phyloP scores from a whole-genome alignment of 2,329 filamentous ascomycete genomes.

The Beauveria asiatica region DNA sequence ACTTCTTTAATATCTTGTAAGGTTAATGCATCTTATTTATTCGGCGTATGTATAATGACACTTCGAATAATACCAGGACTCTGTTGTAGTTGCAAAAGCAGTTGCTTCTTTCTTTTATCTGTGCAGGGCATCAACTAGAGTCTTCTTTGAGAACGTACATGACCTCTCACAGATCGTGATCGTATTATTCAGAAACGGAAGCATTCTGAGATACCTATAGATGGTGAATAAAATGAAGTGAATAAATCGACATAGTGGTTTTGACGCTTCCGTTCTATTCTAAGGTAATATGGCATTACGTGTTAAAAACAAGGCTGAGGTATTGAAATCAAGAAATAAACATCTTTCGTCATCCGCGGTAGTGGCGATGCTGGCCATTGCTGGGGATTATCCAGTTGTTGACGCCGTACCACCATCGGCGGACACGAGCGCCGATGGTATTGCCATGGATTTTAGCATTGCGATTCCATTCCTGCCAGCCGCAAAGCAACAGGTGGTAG shows the following conservation, averaged over 20 bases:
- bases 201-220: neutral
- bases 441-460: slow-evolving; percentile 68
- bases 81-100: too few species aligned
- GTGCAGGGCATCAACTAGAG: too few species aligned
- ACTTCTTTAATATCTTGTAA: neutral
- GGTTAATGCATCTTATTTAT: neutral
- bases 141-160: too few species aligned
- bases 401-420: slow-evolving; percentile 91
- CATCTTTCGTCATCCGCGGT: slow-evolving; percentile 3
- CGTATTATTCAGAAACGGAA: too few species aligned
- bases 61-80: neutral
- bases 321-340: neutral
- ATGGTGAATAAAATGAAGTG: neutral
- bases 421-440: slow-evolving; percentile 64
- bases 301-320: neutral
- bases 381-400: slow-evolving; percentile 75
- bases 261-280: neutral
- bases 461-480: slow-evolving; percentile 87
- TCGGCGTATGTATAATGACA: neutral
- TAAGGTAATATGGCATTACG: neutral
- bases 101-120: too few species aligned
- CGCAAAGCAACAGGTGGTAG: slow-evolving; percentile 78
- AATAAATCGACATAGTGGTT: neutral
- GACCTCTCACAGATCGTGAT: too few species aligned
- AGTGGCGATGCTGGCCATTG: slow-evolving; percentile 9